phyloP scores from a whole-genome alignment of 805 yeast species.

The Barnettozyma californica region DNA sequence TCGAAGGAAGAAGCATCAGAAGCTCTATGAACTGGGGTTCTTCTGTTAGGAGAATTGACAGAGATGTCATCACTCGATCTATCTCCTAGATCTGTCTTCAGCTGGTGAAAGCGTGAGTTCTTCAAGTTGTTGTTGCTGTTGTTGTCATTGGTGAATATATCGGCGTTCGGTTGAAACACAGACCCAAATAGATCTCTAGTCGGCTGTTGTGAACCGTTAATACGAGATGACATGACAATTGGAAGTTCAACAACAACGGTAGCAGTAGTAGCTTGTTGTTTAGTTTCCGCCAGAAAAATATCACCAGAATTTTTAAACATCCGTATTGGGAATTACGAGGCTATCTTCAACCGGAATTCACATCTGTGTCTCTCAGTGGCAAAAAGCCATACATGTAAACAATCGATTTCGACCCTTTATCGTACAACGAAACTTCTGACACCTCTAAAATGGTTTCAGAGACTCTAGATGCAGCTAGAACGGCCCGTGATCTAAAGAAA shows the following conservation, averaged over 20 bases:
- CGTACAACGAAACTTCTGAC: neutral
- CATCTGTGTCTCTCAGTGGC: slow-evolving; percentile 4
- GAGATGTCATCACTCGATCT: slow-evolving; percentile 20
- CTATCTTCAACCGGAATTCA: neutral
- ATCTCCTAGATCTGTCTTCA: slow-evolving; percentile 17
- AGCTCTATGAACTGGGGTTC: slow-evolving; percentile 24
- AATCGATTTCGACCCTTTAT: neutral
- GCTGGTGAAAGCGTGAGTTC: slow-evolving; percentile 19
- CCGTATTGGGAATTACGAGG: neutral
- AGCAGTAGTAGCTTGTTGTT: slow-evolving; percentile 5
- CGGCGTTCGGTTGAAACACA: slow-evolving; percentile 19
- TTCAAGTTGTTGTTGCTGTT: slow-evolving; percentile 12
- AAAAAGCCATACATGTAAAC: slow-evolving; percentile 3
- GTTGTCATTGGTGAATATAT: slow-evolving; percentile 17
- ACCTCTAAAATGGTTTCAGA: slow-evolving; percentile 16
- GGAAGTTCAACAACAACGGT: neutral
- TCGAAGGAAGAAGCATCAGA: slow-evolving; percentile 17
- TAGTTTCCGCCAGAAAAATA: neutral
- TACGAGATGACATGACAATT: slow-evolving; percentile 14
- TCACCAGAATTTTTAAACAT: neutral
- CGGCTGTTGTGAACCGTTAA: slow-evolving; percentile 17
- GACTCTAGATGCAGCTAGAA: slow-evolving; percentile 54
- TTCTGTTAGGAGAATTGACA: slow-evolving; percentile 20
- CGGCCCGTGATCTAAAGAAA: slow-evolving; percentile 45
- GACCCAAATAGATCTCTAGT: slow-evolving; percentile 24